Conservation (phyloP, 768 basidiomycete genomes). For the Tricholoma bakamatsutake region DNA sequence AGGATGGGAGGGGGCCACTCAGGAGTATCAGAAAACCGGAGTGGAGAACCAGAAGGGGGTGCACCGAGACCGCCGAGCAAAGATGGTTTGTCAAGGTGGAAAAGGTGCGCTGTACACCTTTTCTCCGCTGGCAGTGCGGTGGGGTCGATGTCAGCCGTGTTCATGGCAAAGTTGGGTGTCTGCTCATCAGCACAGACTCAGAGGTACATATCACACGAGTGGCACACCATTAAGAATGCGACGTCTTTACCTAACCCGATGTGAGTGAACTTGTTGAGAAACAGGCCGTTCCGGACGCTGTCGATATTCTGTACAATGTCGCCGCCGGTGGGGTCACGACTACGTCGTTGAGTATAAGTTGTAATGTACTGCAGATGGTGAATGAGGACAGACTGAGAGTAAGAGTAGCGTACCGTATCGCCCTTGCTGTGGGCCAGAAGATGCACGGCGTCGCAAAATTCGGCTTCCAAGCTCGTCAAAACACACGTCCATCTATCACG, state of each 20-base stretch:
- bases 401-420: conserved; percentile 11
- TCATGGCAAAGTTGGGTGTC: conserved; percentile 15
- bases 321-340: conserved; percentile 7
- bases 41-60: conserved; percentile 3
- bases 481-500: conserved; percentile 14
- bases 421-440: conserved; percentile 16
- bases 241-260: conserved; percentile 7
- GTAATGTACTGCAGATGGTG: conserved; percentile 14
- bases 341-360: conserved; percentile 9
- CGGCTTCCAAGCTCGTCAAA: conserved; percentile 2
- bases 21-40: conserved; percentile 7
- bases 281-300: conserved; percentile 12
- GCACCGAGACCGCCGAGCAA: neutral
- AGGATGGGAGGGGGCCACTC: conserved; percentile 14
- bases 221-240: conserved; percentile 14
- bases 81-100: neutral
- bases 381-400: conserved; percentile 6
- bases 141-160: conserved; percentile 10
- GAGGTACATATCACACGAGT: neutral
- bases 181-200: conserved; percentile 1
- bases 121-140: conserved; percentile 8
- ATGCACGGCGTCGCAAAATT: conserved; percentile 13
- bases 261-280: conserved; percentile 10
- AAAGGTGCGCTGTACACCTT: conserved; percentile 13
- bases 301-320: conserved; percentile 12